phyloP scores from a whole-genome alignment of 1,139 yeast species.

The Pichia sp. region DNA sequence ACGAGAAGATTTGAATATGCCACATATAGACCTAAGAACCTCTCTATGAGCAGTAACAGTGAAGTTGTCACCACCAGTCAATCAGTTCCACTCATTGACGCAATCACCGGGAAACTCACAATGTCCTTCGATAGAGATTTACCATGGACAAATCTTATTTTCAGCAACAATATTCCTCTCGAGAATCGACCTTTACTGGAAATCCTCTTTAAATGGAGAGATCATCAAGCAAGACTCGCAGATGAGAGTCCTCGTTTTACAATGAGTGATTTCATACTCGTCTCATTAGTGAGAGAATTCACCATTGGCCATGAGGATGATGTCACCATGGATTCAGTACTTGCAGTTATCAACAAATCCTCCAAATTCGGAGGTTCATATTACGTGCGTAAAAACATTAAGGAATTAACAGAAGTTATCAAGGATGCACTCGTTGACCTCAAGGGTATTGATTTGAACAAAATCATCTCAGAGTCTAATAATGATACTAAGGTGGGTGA shows the following conservation, averaged over 20 bases:
- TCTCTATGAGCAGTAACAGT: constrained; percentile 15
- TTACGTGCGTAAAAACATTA: constrained; percentile 33
- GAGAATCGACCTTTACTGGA: constrained; percentile 52
- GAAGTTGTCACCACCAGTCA: constrained; percentile 22
- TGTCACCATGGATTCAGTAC: constrained; percentile 55
- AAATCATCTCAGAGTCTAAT: constrained; percentile 1
- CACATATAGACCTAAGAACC: constrained; percentile 45
- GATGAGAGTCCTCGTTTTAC: constrained; percentile 84
- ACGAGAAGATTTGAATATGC: constrained; percentile 74
- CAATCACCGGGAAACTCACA: constrained; percentile 13
- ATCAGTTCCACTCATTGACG: constrained; percentile 22
- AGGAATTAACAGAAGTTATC: constrained; percentile 51
- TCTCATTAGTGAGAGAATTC: constrained; percentile 44
- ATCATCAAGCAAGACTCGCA: constrained; percentile 55
- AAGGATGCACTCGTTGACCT: constrained; percentile 29
- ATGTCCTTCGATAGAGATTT: constrained; percentile 27
- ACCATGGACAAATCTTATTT: constrained; percentile 55
- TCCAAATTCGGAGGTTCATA: constrained; percentile 50
- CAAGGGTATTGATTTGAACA: constrained; percentile 20
- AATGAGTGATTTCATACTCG: constrained; percentile 76
- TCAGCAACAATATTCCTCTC: constrained; percentile 58
- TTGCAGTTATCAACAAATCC: constrained; percentile 42
- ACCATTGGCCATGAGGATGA: constrained; percentile 17
- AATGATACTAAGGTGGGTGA: constrained; percentile 33
- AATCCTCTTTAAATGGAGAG: constrained; percentile 78